A percentile compares a stretch with the other conserved stretches of the same genome.
Conservation (phyloP, 768 basidiomycete species). For the Bullera alba region DNA sequence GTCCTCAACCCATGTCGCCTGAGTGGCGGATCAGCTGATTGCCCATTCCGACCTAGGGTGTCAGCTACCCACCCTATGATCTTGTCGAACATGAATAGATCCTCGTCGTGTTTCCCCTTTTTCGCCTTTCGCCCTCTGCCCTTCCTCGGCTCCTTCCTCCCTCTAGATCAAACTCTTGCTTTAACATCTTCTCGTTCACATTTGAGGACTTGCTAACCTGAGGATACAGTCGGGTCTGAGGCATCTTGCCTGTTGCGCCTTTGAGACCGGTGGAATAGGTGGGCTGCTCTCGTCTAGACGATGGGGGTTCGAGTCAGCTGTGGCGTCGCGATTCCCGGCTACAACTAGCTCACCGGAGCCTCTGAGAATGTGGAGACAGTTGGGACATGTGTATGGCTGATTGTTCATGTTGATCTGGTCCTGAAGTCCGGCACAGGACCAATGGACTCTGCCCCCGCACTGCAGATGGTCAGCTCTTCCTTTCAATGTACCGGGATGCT, state of each 20-base stretch:
- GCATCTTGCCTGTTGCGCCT: background rate
- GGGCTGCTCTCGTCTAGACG: background rate
- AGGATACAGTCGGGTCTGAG: slow-evolving; percentile 2
- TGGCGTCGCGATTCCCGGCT: background rate
- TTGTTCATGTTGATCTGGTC: background rate
- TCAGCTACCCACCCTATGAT: background rate
- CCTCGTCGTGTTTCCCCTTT: background rate
- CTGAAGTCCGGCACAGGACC: slow-evolving; percentile 3
- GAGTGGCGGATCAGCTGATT: background rate
- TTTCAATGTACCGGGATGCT: background rate
- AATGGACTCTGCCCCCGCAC: slow-evolving; percentile 3
- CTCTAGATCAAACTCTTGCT: too few relatives aligned
- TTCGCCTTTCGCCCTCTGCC: too few relatives aligned
- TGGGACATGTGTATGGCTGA: background rate
- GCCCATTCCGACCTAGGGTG: background rate
- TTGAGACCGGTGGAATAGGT: background rate
- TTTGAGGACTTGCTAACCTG: too few relatives aligned
- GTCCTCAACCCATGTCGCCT: too few relatives aligned
- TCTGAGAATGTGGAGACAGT: background rate
- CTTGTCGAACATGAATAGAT: background rate
- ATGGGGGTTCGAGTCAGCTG: background rate
- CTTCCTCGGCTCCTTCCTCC: too few relatives aligned
- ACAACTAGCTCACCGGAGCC: background rate
- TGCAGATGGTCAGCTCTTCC: background rate
- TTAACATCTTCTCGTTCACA: too few relatives aligned